phyloP scores from a whole-genome alignment of 2,329 filamentous ascomycete genomes.

The Fusarium sp. region DNA sequence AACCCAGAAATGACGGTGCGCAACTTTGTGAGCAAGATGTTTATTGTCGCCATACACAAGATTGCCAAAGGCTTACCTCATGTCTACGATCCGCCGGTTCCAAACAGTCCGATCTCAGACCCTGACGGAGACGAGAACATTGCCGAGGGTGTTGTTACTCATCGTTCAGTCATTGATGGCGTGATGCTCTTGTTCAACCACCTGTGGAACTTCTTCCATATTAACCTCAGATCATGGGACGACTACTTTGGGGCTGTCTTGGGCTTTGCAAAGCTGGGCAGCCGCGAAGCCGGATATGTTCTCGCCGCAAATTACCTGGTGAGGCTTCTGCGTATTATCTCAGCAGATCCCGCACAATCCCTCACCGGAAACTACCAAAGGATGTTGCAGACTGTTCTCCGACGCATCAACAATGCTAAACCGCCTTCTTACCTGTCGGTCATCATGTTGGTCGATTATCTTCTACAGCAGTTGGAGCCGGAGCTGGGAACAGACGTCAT shows the following conservation, averaged over 20 bases:
- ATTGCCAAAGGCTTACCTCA: conserved; percentile 63
- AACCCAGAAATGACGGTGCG: conserved; percentile 70
- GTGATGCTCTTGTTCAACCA: conserved; percentile 63
- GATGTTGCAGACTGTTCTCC: conserved; percentile 64
- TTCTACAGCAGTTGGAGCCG: conserved; percentile 60
- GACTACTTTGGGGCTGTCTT: conserved; percentile 80
- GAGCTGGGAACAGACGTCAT: conserved; percentile 51
- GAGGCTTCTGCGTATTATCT: conserved; percentile 70
- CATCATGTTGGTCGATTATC: conserved; percentile 61
- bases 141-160: conserved; percentile 4
- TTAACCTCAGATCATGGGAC: conserved; percentile 75
- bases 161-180: conserved; percentile 49
- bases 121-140: conserved; percentile 47
- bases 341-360: conserved; percentile 66
- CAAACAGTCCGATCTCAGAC: conserved; percentile 33
- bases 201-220: conserved; percentile 74
- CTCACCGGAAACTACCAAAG: conserved; percentile 67
- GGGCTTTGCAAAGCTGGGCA: conserved; percentile 73
- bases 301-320: conserved; percentile 72
- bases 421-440: conserved; percentile 66
- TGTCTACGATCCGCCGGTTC: conserved; percentile 55
- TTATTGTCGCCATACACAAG: conserved; percentile 64
- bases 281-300: conserved; percentile 67
- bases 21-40: conserved; percentile 60
- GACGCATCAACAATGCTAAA: conserved; percentile 61